Evolutionary conservation across 306 rosid species (phyloP).

Genomic region (Gillenia trifoliata): DNA sequence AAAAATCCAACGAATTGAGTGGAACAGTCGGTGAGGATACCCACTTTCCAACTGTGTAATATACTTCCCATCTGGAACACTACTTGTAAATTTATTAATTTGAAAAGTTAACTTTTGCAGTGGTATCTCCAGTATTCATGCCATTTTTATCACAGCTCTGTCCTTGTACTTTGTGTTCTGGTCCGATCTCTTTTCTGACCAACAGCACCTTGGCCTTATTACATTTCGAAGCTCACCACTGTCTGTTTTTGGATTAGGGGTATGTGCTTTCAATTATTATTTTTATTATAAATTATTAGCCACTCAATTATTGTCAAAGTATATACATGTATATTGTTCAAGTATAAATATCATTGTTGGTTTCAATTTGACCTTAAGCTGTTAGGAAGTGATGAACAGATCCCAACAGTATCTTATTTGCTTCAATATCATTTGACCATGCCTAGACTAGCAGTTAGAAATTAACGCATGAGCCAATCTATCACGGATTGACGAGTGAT

Average conservation of each 20-base stretch:
- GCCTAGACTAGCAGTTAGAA: not conserved
- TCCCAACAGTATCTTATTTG: not conserved
- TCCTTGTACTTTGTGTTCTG: constrained; percentile 53
- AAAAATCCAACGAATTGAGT: constrained; percentile 53
- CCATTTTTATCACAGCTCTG: constrained; percentile 46
- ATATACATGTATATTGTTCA: not conserved
- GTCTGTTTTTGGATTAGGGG: constrained; percentile 51
- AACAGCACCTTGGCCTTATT: constrained; percentile 34
- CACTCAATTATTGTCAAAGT: not conserved
- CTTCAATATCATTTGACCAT: not conserved
- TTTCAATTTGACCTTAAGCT: not conserved
- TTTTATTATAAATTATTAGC: not conserved
- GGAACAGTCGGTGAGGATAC: constrained; percentile 51
- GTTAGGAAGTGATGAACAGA: not conserved
- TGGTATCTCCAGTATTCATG: constrained; percentile 57
- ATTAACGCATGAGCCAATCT: not conserved
- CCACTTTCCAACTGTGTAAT: not conserved
- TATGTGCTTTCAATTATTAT: constrained; percentile 9
- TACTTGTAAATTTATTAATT: constrained; percentile 18
- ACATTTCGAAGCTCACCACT: constrained; percentile 50
- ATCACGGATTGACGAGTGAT: not conserved
- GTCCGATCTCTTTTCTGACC: constrained; percentile 66
- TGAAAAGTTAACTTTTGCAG: constrained; percentile 28
- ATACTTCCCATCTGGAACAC: not conserved
- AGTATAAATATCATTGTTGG: not conserved